Evolutionary conservation across 139 green algal genomes (phyloP).

Genomic region (Axilococcus clingmanii): DNA sequence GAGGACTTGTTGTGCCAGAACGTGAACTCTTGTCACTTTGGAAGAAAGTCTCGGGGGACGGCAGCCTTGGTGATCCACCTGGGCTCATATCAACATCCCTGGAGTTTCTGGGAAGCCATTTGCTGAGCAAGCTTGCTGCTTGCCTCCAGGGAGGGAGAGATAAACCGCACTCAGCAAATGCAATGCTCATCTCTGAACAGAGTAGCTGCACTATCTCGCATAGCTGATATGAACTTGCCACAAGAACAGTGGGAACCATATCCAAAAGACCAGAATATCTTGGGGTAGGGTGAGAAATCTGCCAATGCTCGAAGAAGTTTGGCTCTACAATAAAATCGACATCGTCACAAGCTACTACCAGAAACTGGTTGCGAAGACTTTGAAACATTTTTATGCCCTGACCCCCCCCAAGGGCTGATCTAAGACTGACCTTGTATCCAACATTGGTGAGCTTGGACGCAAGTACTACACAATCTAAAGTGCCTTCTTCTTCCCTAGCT

Average conservation of each 20-base stretch:
- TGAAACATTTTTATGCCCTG: constrained; percentile 24
- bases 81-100: constrained; percentile 19
- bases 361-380: constrained; percentile 40
- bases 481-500: constrained; percentile 32
- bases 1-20: background rate
- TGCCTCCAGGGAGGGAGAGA: constrained; percentile 58
- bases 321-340: constrained; percentile 37
- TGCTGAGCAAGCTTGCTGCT: constrained; percentile 44
- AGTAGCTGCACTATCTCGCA: constrained; percentile 37
- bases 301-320: constrained; percentile 37
- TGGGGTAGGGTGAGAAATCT: constrained; percentile 23
- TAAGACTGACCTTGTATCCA: constrained; percentile 30
- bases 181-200: constrained; percentile 37
- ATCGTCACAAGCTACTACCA: constrained; percentile 21
- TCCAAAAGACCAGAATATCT: constrained; percentile 27
- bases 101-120: constrained; percentile 31
- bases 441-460: constrained; percentile 25
- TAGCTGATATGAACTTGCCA: constrained; percentile 33
- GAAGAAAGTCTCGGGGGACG: background rate
- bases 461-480: constrained; percentile 26
- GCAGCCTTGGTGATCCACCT: constrained; percentile 6
- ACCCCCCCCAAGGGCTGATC: constrained; percentile 34
- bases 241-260: constrained; percentile 42
- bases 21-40: background rate
- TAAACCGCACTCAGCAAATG: constrained; percentile 40